phyloP scores from a whole-genome alignment of 257 asterid genomes.

The Salvia miltiorrhiza region DNA sequence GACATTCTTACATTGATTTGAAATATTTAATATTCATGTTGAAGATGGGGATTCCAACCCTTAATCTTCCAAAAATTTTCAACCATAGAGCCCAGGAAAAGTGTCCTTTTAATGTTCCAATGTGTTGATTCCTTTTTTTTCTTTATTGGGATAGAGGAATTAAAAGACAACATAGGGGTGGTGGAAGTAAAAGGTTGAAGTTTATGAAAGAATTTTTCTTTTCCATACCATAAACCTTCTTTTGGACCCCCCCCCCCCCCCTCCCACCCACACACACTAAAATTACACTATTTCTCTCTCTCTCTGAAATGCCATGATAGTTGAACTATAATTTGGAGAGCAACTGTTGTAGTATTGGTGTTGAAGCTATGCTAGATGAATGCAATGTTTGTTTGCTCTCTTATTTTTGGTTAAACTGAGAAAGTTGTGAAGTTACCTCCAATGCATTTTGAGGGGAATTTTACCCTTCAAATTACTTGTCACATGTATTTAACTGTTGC shows the following conservation, averaged over 20 bases:
- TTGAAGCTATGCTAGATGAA: neutral
- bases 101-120: conserved; percentile 22
- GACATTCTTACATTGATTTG: conserved; percentile 1
- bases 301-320: neutral
- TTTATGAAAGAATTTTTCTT: conserved; percentile 18
- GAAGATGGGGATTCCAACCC: conserved; percentile 26
- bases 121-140: conserved; percentile 16
- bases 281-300: neutral
- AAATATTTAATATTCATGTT: neutral
- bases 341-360: neutral
- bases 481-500: neutral
- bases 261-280: too few relatives aligned
- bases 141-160: conserved; percentile 26
- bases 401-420: neutral
- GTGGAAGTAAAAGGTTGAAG: conserved; percentile 21
- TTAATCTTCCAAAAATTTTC: neutral
- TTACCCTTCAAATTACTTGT: neutral
- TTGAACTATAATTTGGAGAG: neutral
- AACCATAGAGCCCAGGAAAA: conserved; percentile 32
- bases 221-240: neutral
- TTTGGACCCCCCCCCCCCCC: conserved; percentile 4
- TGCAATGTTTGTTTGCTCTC: neutral
- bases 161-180: conserved; percentile 23
- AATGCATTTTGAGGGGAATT: neutral
- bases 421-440: neutral